Evolutionary conservation across 225 moss, liverwort and hornwort species (phyloP), one percentile per base, ranked within the genome.

Genomic region (Pseudisothecium myosuroides): DNA sequence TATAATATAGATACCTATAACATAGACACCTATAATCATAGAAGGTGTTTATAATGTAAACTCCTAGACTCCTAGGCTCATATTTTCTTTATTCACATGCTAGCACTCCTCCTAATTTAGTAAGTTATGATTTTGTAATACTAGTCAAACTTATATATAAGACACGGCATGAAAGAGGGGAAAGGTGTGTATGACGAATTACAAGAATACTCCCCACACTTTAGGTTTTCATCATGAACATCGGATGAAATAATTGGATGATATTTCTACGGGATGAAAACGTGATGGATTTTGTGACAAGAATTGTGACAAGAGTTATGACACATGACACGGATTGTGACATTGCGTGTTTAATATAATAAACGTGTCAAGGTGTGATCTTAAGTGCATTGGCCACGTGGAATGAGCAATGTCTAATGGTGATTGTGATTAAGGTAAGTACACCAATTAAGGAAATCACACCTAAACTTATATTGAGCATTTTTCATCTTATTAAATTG

Each of bases 241-340:
- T 15, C 4, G 7, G 5, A 27, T 43, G 27, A 27, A 43, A 72
- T 41, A 26, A 71, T 41, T 71, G 9, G 9, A 9, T 71, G 15
- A 43, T 27, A 9, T 27, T 43, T 43, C 9, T 41, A 41, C 0
- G 1, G 1, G 9, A 27, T 72, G 27, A 27, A 72, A 43, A 27
- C 8, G 0, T 41, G 15, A 71, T 0, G 0, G 7, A 14, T 15
- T 71, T 71, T 41, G n/a, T 3, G 4, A 26, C 1, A 71, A 0
- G 5, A 41, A 1, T 26, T 1, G 0, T 14, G 14, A 14, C 15
- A 71, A 1, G 41, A 26, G 12, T 71, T 14, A 41, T 21, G 9
- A 14, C n/a, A n/a, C n/a, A n/a, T 3, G 4, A 26, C 1, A 71
- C 0, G 5, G 26, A 1, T 26, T 1, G 0, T 14, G 14, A 14